Percentiles rank a stretch among this genome's conserved stretches.
phyloP scores from a whole-genome alignment of 2,329 filamentous ascomycete genomes.

The Verticillium longisporum region DNA sequence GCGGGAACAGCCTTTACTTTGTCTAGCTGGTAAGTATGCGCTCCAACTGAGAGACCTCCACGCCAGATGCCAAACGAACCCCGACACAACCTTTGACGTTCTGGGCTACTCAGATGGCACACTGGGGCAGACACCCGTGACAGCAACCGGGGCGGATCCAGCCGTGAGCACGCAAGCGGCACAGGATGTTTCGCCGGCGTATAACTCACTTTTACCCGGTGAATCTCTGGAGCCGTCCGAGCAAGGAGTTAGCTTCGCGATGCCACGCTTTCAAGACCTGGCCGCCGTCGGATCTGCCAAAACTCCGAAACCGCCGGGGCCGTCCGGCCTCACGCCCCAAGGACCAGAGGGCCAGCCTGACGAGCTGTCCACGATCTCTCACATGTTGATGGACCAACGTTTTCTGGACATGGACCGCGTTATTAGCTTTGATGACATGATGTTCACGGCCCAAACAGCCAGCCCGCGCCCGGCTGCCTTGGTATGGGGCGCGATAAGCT shows the following conservation, averaged over 20 bases:
- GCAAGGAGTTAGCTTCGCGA: no score
- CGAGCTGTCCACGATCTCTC: slow-evolving; percentile 21
- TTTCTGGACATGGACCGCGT: slow-evolving; percentile 25
- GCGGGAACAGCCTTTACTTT: background rate
- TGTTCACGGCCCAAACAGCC: slow-evolving; percentile 16
- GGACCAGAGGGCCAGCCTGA: slow-evolving; percentile 12
- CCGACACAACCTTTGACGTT: slow-evolving; percentile 10
- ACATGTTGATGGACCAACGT: slow-evolving; percentile 20
- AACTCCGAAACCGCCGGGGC: background rate
- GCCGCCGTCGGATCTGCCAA: background rate
- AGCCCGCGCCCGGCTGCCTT: background rate
- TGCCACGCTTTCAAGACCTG: no score
- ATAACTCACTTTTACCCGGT: background rate
- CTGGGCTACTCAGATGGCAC: slow-evolving; percentile 8
- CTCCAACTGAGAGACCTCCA: slow-evolving; percentile 10
- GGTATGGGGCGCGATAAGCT: background rate
- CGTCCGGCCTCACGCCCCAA: background rate
- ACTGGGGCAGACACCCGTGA: background rate
- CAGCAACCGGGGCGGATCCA: background rate
- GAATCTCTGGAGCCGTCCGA: background rate
- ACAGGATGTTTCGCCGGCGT: background rate
- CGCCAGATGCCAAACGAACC: slow-evolving; percentile 6
- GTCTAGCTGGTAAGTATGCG: slow-evolving; percentile 16
- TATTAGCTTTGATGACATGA: slow-evolving; percentile 27
- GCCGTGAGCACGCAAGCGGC: background rate